A percentile compares a stretch with the other conserved stretches of the same genome.
These are phyloP conservation scores for Didymella keratinophila DNA, from an alignment of 2,329 filamentous ascomycete genomes.

Conservation along the genomic window DNA sequence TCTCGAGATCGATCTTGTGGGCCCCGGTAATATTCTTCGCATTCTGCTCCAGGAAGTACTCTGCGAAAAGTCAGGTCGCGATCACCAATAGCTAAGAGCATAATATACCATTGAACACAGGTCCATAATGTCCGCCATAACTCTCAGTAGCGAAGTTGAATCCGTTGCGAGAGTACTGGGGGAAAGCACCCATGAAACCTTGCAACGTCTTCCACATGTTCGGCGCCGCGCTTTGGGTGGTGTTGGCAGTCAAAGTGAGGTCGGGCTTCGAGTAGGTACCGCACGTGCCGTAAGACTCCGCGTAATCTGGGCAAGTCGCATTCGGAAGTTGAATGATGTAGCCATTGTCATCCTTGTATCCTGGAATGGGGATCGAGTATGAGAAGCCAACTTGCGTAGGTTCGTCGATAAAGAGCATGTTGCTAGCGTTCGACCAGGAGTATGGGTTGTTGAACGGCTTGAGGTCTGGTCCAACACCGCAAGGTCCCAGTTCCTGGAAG, in stretches of 20 bases:
- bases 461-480: constrained; percentile 56
- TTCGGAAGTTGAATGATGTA: constrained; percentile 57
- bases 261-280: constrained; percentile 65
- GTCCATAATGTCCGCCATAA: constrained; percentile 67
- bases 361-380: constrained; percentile 58
- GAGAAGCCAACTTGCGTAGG: constrained; percentile 67
- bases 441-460: constrained; percentile 66
- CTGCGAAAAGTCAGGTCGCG: constrained; percentile 16
- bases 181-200: constrained; percentile 70
- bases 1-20: constrained; percentile 58
- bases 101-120: constrained; percentile 57
- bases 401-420: constrained; percentile 76
- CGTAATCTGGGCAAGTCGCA: constrained; percentile 61
- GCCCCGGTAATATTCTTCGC: constrained; percentile 54
- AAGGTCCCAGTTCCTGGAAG: constrained; percentile 62
- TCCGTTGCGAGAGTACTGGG: constrained; percentile 53
- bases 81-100: constrained; percentile 6
- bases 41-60: constrained; percentile 59
- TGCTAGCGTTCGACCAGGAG: constrained; percentile 69
- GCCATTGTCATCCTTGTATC: constrained; percentile 45
- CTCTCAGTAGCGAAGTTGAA: constrained; percentile 66
- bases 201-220: constrained; percentile 69
- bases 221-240: constrained; percentile 62
- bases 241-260: constrained; percentile 60
- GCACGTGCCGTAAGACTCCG: constrained; percentile 53